Evolutionary conservation across 1,284 basidiomycete species (phyloP).

Genomic region (Porogramme epimiltina): DNA sequence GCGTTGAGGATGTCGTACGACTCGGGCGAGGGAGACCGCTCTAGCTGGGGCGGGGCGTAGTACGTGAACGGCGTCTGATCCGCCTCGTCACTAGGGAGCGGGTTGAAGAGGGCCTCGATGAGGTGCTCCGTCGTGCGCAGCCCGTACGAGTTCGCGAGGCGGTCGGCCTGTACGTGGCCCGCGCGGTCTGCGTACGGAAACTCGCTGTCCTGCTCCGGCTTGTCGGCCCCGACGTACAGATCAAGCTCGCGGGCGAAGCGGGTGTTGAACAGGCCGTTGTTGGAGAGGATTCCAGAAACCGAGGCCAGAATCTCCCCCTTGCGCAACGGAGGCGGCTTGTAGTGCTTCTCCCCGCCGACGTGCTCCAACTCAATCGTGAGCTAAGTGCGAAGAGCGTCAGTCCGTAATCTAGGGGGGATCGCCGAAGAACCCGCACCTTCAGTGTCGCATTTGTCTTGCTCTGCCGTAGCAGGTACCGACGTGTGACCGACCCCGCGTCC

Average conservation of each 20-base stretch:
- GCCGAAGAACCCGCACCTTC: conserved; percentile 42
- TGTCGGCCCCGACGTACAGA: conserved; percentile 37
- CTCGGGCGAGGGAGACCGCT: conserved; percentile 4
- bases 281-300: conserved; percentile 60
- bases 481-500: conserved; percentile 59
- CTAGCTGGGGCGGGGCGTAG: conserved; percentile 31
- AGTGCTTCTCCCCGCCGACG: conserved; percentile 58
- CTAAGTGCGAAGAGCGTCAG: conserved; percentile 33
- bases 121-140: conserved; percentile 66
- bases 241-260: conserved; percentile 51
- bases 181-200: conserved; percentile 20
- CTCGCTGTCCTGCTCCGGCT: conserved; percentile 12
- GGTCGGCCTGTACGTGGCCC: conserved; percentile 43
- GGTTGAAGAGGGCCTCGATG: conserved; percentile 80
- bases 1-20: conserved; percentile 8
- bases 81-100: conserved; percentile 47
- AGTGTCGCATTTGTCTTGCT: conserved; percentile 82
- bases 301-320: conserved; percentile 73
- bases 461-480: conserved; percentile 71
- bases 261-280: conserved; percentile 50
- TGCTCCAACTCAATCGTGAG: conserved; percentile 63
- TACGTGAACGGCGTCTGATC: conserved; percentile 63
- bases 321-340: conserved; percentile 65
- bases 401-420: background rate
- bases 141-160: conserved; percentile 53